These are phyloP conservation scores for Yarrowia phangngaensis DNA, from an alignment of 805 yeast genomes.

Conservation along the genomic window DNA sequence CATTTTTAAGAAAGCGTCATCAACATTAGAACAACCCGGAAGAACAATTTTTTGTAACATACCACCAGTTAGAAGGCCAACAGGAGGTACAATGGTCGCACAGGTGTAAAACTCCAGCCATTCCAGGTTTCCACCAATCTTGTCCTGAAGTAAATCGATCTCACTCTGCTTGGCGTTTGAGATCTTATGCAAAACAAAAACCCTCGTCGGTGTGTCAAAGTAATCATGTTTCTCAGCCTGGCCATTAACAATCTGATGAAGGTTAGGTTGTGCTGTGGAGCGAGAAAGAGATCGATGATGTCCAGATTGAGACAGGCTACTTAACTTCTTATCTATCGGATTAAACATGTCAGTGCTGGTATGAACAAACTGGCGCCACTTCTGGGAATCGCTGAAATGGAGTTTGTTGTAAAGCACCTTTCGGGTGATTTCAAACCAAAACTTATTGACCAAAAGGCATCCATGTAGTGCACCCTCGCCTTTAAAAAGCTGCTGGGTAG, in stretches of 20 bases:
- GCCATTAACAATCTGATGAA: conserved; percentile 28
- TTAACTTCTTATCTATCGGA: not conserved
- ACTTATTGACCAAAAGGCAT: conserved; percentile 64
- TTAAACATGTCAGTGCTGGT: conserved; percentile 4
- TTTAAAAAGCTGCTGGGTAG: conserved; percentile 26
- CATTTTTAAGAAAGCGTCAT: conserved; percentile 54
- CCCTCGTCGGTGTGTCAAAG: conserved; percentile 31
- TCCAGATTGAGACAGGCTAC: conserved; percentile 7
- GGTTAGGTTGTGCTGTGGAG: conserved; percentile 6
- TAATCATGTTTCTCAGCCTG: conserved; percentile 25
- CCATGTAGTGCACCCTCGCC: conserved; percentile 42
- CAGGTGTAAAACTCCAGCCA: conserved; percentile 83
- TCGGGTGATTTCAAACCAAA: conserved; percentile 57
- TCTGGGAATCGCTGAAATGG: conserved; percentile 49
- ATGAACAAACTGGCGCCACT: conserved; percentile 46
- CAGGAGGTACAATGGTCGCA: conserved; percentile 61
- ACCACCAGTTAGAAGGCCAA: conserved; percentile 45
- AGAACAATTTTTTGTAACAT: conserved; percentile 49
- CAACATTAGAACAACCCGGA: conserved; percentile 65
- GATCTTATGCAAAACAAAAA: conserved; percentile 65
- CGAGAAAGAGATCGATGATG: conserved; percentile 12
- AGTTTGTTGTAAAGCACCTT: conserved; percentile 55
- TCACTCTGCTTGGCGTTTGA: conserved; percentile 52
- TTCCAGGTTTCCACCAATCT: conserved; percentile 49
- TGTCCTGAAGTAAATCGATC: conserved; percentile 46